Conservation (phyloP, 179 eudicot genomes). For the Silene coronaria region DNA sequence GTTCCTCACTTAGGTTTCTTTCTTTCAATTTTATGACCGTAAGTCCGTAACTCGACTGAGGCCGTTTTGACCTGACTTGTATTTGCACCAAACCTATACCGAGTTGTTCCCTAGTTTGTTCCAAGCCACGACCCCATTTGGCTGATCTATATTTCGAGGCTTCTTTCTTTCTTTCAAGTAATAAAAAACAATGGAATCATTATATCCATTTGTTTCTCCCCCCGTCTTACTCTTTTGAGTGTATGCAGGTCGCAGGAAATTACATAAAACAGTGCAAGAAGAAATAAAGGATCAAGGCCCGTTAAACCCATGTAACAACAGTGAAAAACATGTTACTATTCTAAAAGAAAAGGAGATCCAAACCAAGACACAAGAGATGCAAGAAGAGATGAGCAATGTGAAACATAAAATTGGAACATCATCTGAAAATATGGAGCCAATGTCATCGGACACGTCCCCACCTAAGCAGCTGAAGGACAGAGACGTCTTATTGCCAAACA, state of each 20-base stretch:
- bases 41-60: neutral
- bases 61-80: neutral
- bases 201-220: neutral
- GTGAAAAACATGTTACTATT: constrained; percentile 24
- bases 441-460: constrained; percentile 28
- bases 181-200: neutral
- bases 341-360: constrained; percentile 37
- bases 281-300: constrained; percentile 18
- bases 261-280: constrained; percentile 15
- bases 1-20: neutral
- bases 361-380: constrained; percentile 34
- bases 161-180: no score
- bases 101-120: no score
- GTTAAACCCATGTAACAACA: constrained; percentile 12
- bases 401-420: constrained; percentile 25
- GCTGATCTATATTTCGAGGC: no score
- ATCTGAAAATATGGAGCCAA: constrained; percentile 18
- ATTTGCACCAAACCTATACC: neutral
- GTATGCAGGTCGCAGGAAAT: constrained; percentile 10
- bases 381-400: constrained; percentile 29
- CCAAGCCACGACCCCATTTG: no score
- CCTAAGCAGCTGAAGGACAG: constrained; percentile 34
- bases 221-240: neutral
- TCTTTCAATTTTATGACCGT: neutral
- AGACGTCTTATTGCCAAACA: constrained; percentile 16